Percentiles rank a stretch among this genome's conserved stretches.
These are phyloP conservation scores for Tetratostichococcus sp. DNA, from an alignment of 139 green algal genomes.

Conservation along the genomic window DNA sequence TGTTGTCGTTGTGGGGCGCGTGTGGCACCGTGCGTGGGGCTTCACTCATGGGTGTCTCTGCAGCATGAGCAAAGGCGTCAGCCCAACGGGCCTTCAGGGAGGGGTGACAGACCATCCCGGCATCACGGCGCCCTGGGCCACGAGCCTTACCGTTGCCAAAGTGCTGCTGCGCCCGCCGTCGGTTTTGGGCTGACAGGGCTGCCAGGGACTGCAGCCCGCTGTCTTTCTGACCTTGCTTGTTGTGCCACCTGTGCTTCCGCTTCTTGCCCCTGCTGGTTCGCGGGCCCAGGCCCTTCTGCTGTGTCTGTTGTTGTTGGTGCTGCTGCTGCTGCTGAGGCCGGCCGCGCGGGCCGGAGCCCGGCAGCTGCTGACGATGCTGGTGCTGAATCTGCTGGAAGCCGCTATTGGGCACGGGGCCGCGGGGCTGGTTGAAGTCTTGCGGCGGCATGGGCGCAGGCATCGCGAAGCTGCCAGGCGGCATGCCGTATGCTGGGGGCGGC, in stretches of 20 bases:
- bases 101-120: too few species aligned
- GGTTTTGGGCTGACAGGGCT: not conserved
- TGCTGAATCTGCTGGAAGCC: not conserved
- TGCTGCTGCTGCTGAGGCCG: not conserved
- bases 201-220: not conserved
- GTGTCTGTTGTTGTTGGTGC: not conserved
- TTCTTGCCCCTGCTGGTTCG: not conserved
- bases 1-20: not conserved
- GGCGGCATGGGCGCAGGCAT: too few species aligned
- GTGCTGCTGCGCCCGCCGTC: not conserved
- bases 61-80: not conserved
- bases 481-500: not conserved
- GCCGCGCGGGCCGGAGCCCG: not conserved
- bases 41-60: not conserved
- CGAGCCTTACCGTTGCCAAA: not conserved
- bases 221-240: not conserved
- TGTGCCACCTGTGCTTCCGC: not conserved
- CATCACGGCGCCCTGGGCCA: not conserved
- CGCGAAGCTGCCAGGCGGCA: not conserved
- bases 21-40: not conserved
- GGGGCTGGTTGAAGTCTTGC: too few species aligned
- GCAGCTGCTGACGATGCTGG: not conserved
- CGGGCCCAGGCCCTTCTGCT: not conserved
- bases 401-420: not conserved
- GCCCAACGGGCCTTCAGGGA: not conserved